Percentiles rank a stretch among this genome's conserved stretches.
Evolutionary conservation across 2,329 filamentous ascomycete species (phyloP).

Genomic region (Epichloe amarillans): DNA sequence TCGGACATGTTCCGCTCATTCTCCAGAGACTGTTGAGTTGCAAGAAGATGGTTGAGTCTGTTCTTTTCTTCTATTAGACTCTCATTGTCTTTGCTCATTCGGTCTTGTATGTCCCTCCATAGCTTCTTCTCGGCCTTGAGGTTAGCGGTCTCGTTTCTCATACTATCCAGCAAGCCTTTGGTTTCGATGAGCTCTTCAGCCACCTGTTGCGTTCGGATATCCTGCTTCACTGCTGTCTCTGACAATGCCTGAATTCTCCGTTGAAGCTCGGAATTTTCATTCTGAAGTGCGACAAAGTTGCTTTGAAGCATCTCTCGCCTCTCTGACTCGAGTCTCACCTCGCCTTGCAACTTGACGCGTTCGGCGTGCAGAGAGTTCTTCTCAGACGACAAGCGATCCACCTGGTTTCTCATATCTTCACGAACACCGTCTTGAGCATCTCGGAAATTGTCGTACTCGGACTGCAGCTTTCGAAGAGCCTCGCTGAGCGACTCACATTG

Average conservation of each 20-base stretch:
- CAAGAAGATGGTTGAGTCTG: conserved; percentile 68
- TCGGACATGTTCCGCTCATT: conserved; percentile 85
- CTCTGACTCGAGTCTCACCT: conserved; percentile 68
- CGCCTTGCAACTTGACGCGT: conserved; percentile 64
- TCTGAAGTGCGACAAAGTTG: conserved; percentile 73
- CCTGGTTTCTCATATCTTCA: conserved; percentile 70
- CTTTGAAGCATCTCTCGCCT: conserved; percentile 80
- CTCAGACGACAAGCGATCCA: conserved; percentile 67
- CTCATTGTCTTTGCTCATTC: conserved; percentile 81
- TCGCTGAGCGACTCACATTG: conserved; percentile 54
- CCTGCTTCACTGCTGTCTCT: conserved; percentile 78
- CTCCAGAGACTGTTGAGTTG: conserved; percentile 74
- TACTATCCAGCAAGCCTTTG: conserved; percentile 66
- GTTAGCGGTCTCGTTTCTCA: conserved; percentile 83
- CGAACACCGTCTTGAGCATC: conserved; percentile 75
- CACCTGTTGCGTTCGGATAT: conserved; percentile 78
- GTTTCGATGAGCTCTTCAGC: conserved; percentile 87
- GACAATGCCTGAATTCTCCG: conserved; percentile 66
- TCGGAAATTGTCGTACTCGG: conserved; percentile 79
- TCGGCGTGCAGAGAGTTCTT: conserved; percentile 75
- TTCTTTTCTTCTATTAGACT: conserved; percentile 70
- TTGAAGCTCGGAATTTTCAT: conserved; percentile 74
- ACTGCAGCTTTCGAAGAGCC: conserved; percentile 74
- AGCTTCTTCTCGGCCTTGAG: conserved; percentile 90
- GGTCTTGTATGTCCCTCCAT: conserved; percentile 85